These are phyloP conservation scores for Phytophthora hybrid DNA, from an alignment of 352 stramenopile genomes.

Conservation along the genomic window DNA sequence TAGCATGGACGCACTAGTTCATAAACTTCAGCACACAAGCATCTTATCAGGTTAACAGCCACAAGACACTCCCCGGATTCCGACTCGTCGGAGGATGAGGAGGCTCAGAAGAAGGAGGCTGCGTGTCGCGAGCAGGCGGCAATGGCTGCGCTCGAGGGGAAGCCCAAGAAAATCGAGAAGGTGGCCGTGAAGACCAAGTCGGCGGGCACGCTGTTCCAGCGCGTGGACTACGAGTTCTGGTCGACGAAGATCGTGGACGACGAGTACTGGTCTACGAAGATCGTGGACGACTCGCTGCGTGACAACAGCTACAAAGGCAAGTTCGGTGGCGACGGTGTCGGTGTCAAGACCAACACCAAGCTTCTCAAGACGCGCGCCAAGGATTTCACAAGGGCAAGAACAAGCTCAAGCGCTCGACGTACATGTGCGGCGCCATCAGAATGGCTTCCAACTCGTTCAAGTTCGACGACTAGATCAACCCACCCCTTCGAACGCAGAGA, in stretches of 20 bases:
- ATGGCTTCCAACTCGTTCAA: constrained; percentile 96
- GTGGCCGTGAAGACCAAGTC: constrained; percentile 71
- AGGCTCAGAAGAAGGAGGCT: constrained; percentile 81
- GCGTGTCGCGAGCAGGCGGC: constrained; percentile 75
- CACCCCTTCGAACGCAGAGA: constrained; percentile 16
- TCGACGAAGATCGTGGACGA: constrained; percentile 88
- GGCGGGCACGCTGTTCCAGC: constrained; percentile 96
- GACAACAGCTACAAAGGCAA: constrained; percentile 99
- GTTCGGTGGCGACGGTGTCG: constrained; percentile 96
- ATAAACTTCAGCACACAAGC: too few relatives aligned
- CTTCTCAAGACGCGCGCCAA: constrained; percentile 98
- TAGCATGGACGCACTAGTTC: too few relatives aligned
- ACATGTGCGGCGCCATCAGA: constrained; percentile 95
- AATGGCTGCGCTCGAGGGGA: constrained; percentile 92
- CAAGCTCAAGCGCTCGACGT: constrained; percentile 99
- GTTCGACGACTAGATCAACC: constrained; percentile 72
- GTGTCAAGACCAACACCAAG: constrained; percentile 97
- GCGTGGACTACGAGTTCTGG: constrained; percentile 98
- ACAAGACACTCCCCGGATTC: constrained; percentile 38
- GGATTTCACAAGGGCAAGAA: constrained; percentile 99
- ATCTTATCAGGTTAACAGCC: too few relatives aligned
- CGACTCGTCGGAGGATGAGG: constrained; percentile 69
- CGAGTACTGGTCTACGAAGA: too few relatives aligned
- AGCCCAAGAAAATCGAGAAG: constrained; percentile 90
- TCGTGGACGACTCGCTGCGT: constrained; percentile 95